Evolutionary conservation across 176 grass and related monocot species (phyloP), one percentile per base, ranked within the genome.

Genomic region (Metroxylon sagu): DNA sequence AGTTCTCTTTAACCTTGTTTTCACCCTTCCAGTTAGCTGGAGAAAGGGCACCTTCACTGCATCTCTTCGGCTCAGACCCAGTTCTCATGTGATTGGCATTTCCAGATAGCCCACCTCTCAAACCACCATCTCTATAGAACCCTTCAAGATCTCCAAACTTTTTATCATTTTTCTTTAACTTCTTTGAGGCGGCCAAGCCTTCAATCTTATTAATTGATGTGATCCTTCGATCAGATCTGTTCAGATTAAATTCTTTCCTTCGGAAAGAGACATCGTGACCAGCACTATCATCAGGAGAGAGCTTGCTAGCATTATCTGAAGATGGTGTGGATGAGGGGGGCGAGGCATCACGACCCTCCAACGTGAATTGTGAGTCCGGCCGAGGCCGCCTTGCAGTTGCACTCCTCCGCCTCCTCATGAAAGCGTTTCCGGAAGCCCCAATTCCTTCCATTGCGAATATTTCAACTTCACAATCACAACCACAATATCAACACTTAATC

Each of bases 241-340:
- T 85, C 2, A 90, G 78, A 61, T 73, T 61, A 69, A 76, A 19
- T 54, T 90, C 87, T 30, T 62, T 73, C 68, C 64, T 62, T 3
- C 48, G 70, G 62, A 61, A 19, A 21, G 50, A 71, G 21, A 54
- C 75, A 10, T 72, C 77, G 18, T 72, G 71, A 56, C 31, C n/a
- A 25, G 51, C 70, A 59, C 64, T 77, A 16, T 81, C 81, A 60
- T 82, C 77, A 2, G 74, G 74, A 53, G 77, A 60, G 52, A 59
- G 5, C 30, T 60, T 79, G 58, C 56, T 88, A 12, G 54, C 60
- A 19, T 68, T 79, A 72, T 19, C 73, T 27, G 56, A 72, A 26
- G 76, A 80, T 48, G 62, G 56, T 59, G 64, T 61, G 52, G 76
- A 53, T 17, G 85, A 70, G 15, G 43, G 23, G 16, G 83, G 30